A percentile compares a stretch with the other conserved stretches of the same genome.
Conservation (phyloP, 371 early-diverging fungal species). For the Funneliformis caledonium region DNA sequence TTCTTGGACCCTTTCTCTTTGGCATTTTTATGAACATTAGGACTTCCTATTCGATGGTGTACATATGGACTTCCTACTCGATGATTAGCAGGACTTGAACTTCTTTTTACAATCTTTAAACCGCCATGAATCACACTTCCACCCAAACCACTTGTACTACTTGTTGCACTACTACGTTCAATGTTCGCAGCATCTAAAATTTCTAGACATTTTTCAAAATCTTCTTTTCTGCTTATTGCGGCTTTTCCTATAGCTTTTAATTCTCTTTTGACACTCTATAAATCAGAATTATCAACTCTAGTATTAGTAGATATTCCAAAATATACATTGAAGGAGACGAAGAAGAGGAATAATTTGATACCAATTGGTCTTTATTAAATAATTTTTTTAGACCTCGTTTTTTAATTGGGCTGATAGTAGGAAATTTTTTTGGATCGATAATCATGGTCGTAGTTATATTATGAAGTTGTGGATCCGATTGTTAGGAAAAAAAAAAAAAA, state of each 20-base stretch:
- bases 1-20: slow-evolving; percentile 26
- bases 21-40: slow-evolving; percentile 5
- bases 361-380: background rate
- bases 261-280: background rate
- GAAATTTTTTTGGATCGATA: background rate
- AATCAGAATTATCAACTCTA: background rate
- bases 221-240: background rate
- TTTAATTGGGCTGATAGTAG: background rate
- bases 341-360: background rate
- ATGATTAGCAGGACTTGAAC: background rate
- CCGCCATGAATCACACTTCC: slow-evolving; percentile 5
- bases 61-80: background rate
- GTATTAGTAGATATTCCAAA: background rate
- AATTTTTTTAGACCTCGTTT: background rate
- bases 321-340: background rate
- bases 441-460: background rate
- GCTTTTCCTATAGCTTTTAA: background rate
- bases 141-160: background rate
- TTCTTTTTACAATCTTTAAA: background rate
- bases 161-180: background rate
- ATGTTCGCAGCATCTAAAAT: background rate
- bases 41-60: slow-evolving; percentile 8
- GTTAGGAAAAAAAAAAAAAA: no score
- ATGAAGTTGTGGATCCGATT: background rate
- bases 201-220: background rate